Conservation (phyloP, 257 asterid species). For the Osmanthus fragrans region DNA sequence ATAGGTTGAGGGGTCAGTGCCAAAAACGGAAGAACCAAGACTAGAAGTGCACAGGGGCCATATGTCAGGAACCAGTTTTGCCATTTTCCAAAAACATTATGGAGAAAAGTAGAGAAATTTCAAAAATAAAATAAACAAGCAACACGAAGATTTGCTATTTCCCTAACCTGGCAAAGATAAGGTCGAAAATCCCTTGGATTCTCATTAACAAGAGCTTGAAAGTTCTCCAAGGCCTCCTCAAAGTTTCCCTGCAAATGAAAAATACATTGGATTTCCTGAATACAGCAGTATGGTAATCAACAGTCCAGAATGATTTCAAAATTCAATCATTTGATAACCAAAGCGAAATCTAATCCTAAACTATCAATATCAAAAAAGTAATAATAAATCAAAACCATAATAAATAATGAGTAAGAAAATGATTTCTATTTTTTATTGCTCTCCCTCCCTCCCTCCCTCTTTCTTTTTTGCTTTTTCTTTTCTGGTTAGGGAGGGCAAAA, state of each 20-base stretch:
- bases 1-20: background rate
- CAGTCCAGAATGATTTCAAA: background rate
- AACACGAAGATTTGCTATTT: background rate
- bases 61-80: background rate
- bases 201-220: constrained; percentile 71
- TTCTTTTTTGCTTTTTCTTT: background rate
- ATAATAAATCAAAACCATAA: background rate
- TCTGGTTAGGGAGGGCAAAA: background rate
- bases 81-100: background rate
- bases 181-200: constrained; percentile 97
- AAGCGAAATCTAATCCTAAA: background rate
- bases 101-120: background rate
- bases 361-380: background rate
- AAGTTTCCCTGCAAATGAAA: constrained; percentile 68
- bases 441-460: background rate
- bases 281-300: background rate
- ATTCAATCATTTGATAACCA: background rate
- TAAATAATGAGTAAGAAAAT: background rate
- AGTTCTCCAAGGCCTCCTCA: constrained; percentile 67
- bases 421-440: background rate
- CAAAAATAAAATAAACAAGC: background rate
- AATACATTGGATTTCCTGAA: background rate
- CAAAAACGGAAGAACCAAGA: background rate
- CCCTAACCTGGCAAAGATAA: constrained; percentile 78
- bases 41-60: background rate